Base-by-base conservation (phyloP, 306 rosid species). In the Cucurbita moschata region DNA sequence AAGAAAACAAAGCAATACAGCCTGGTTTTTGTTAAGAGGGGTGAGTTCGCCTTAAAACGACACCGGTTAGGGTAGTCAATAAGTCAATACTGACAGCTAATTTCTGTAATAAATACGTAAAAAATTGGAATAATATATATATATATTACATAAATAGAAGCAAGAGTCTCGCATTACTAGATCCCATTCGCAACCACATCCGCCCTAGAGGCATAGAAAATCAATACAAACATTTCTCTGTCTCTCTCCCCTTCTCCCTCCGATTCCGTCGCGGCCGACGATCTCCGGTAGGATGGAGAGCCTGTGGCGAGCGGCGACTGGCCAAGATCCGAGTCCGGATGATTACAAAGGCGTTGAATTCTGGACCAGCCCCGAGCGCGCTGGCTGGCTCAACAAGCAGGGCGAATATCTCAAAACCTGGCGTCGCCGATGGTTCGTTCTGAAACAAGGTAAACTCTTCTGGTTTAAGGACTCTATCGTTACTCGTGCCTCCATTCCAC, bases 341-440 rank as follows among this genome's bases (percentile, higher is more conserved):
- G 93, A 88, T 76, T 88, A 86, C 87, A 37, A 60, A 0, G 93
- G 87, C 5, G 69, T 88, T 79, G 86, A 86, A 5, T 88, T 77
- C 85, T 88, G 93, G 93, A 79, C 86, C 57, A 83, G 77, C 73
- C 93, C 93, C 4, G 93, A 88, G 35, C 84, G 90, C 38, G 61
- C 82, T 44, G 86, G 88, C 8, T 86, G 90, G 90, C 79, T 86
- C 30, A 84, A 84, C 44, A 88, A 88, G 78, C 93, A 88, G 40
- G 92, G 92, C 74, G 92, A 88, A 12, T 88, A 86, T 83, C 81
- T 88, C 78, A 86, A 79, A 66, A 86, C 87, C 72, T 88, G 92
- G 92, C 84, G 92, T 5, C 92, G 92, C 79, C 88, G 92, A 23
- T 88, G 92, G 92, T 88, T 88, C 82, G 84, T 88, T 56, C 82